Percentiles rank a stretch among this genome's conserved stretches.
phyloP scores from a whole-genome alignment of 163 green algal genomes.

The Botryococcus braunii region DNA sequence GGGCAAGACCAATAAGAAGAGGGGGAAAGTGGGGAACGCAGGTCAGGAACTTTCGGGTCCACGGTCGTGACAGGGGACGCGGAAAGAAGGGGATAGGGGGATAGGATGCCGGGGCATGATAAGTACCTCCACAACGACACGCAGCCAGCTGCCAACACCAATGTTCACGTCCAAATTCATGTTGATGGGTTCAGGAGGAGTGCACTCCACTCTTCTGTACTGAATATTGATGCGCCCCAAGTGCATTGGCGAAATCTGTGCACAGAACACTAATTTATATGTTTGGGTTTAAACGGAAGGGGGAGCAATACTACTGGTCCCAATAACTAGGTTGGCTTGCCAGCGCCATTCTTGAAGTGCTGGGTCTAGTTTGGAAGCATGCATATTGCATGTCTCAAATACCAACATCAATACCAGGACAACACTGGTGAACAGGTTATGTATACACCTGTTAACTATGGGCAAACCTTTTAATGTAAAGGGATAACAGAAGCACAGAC shows the following conservation, averaged over 20 bases:
- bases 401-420: background rate
- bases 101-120: background rate
- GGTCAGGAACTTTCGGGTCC: background rate
- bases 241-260: constrained; percentile 22
- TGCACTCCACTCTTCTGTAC: constrained; percentile 23
- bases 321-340: background rate
- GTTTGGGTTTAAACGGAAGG: no score
- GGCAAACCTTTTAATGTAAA: no score
- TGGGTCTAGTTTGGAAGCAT: background rate
- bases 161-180: constrained; percentile 25
- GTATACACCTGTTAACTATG: background rate
- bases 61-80: background rate
- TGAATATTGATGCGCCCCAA: constrained; percentile 21
- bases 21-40: background rate
- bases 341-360: background rate
- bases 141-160: constrained; percentile 32
- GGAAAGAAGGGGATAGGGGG: no score
- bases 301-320: no score
- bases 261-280: background rate
- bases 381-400: background rate
- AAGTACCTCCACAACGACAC: constrained; percentile 24
- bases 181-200: constrained; percentile 14
- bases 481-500: no score
- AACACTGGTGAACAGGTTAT: background rate
- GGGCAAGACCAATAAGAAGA: background rate